These are phyloP conservation scores for Lyophyllum decastes DNA, from an alignment of 768 basidiomycete genomes.

Conservation along the genomic window DNA sequence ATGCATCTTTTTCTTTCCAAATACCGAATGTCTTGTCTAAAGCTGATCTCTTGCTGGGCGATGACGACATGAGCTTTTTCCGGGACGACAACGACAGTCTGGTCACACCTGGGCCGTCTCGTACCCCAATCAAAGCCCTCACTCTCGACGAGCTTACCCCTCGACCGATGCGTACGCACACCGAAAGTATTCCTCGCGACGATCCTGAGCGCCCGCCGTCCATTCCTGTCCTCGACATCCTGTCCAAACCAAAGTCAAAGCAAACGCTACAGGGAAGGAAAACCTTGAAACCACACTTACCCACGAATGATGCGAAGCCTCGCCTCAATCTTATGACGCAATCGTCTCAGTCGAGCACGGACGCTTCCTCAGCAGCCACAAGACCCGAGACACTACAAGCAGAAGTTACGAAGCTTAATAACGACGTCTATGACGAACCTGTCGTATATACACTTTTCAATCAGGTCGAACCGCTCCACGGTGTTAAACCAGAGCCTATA, in stretches of 20 bases:
- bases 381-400: slow-evolving; percentile 21
- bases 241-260: slow-evolving; percentile 8
- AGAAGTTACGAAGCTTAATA: slow-evolving; percentile 26
- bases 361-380: slow-evolving; percentile 11
- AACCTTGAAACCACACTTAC: neutral
- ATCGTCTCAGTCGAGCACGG: slow-evolving; percentile 10
- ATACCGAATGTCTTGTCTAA: slow-evolving; percentile 43
- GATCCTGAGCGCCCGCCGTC: too few species aligned
- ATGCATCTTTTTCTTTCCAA: slow-evolving; percentile 56
- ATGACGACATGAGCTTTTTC: slow-evolving; percentile 51
- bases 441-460: neutral
- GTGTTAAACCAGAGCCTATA: neutral
- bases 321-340: slow-evolving; percentile 17
- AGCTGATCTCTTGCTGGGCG: slow-evolving; percentile 53
- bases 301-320: slow-evolving; percentile 16
- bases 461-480: neutral
- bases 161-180: neutral
- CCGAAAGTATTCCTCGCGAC: neutral
- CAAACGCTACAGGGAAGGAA: slow-evolving; percentile 1
- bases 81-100: slow-evolving; percentile 34
- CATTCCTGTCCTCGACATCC: neutral
- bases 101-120: slow-evolving; percentile 31
- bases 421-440: slow-evolving; percentile 11
- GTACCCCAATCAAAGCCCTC: slow-evolving; percentile 29
- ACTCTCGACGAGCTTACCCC: slow-evolving; percentile 38